phyloP scores from a whole-genome alignment of 208 protist genomes.

The Strigomonas galati region DNA sequence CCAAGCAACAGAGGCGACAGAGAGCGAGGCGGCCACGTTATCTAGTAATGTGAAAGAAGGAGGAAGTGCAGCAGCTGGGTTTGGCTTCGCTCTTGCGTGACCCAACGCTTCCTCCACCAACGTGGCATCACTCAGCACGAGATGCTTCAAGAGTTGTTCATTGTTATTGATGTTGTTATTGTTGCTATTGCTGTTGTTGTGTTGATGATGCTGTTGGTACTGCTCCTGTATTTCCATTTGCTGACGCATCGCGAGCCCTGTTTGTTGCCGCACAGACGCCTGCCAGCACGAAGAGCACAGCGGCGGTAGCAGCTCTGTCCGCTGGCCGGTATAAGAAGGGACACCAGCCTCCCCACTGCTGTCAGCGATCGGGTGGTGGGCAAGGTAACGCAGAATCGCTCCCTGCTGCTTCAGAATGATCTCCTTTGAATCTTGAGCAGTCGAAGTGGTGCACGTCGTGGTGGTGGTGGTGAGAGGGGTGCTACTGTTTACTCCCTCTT shows the following conservation, averaged over 20 bases:
- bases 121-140: no score
- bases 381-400: neutral
- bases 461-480: neutral
- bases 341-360: neutral
- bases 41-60: neutral
- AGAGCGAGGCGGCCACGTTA: neutral
- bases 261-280: neutral
- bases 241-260: neutral
- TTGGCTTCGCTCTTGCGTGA: no score
- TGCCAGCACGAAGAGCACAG: neutral
- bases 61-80: no score
- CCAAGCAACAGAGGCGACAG: neutral
- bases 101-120: no score
- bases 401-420: neutral
- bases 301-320: neutral
- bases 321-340: no score
- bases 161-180: no score
- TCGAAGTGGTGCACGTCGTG: neutral
- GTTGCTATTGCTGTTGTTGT: no score
- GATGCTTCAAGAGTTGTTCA: no score
- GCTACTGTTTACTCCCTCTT: neutral
- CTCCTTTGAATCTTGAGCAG: neutral
- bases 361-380: neutral
- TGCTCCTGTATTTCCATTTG: neutral
- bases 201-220: no score